Evolutionary conservation across 768 basidiomycete species (phyloP).

Genomic region (Lentinus tigrinus): DNA sequence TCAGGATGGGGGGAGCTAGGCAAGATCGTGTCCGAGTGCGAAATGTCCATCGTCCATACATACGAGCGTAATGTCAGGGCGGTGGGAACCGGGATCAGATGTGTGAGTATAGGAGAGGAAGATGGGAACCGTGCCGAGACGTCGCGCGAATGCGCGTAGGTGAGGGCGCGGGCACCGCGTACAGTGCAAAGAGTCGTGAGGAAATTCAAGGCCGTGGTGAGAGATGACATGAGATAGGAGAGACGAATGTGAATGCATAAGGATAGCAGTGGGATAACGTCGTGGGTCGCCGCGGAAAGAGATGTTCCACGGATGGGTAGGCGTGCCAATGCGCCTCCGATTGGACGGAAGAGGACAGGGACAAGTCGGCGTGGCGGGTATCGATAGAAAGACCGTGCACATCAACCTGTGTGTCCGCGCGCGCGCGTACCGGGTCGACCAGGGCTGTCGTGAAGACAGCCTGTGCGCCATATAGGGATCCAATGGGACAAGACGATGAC

Average conservation of each 20-base stretch:
- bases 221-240: not conserved
- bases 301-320: conserved; percentile 8
- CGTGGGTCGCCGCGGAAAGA: not conserved
- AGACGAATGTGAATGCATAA: conserved; percentile 17
- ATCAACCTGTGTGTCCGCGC: conserved; percentile 13
- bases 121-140: not conserved
- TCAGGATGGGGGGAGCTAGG: not conserved
- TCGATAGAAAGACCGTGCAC: not conserved
- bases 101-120: not conserved
- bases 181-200: not conserved
- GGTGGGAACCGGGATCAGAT: not conserved
- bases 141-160: not conserved
- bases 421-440: conserved; percentile 17
- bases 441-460: conserved; percentile 2
- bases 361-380: not conserved
- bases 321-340: conserved; percentile 7
- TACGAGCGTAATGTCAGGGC: not conserved
- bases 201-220: not conserved
- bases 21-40: not conserved
- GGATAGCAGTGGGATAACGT: conserved; percentile 14
- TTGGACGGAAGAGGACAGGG: not conserved
- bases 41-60: not conserved
- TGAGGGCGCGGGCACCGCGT: not conserved
- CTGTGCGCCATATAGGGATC: conserved; percentile 5
- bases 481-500: not conserved